Evolutionary conservation across 2,329 filamentous ascomycete species (phyloP).

Genomic region (Colletotrichum lini): DNA sequence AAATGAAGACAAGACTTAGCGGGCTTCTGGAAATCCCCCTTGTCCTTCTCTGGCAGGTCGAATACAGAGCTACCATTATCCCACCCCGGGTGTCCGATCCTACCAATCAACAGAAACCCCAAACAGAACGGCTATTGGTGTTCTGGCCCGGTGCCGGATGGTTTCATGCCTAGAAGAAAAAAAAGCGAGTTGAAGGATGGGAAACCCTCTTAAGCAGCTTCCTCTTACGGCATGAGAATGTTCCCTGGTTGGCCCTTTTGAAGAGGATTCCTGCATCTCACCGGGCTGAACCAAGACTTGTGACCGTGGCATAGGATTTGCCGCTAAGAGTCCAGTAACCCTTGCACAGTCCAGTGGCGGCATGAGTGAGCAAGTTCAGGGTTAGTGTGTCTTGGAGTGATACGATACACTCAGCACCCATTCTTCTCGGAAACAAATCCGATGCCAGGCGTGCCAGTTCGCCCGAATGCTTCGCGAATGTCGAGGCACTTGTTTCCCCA

Average conservation of each 20-base stretch:
- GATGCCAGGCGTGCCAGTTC: background rate
- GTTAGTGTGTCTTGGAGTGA: background rate
- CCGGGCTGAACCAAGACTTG: slow-evolving; percentile 7
- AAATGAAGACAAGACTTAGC: background rate
- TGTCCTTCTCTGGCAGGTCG: slow-evolving; percentile 13
- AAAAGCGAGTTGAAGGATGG: slow-evolving; percentile 17
- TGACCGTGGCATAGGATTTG: slow-evolving; percentile 20
- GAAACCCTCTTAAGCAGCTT: slow-evolving; percentile 5
- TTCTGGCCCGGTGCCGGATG: too few relatives aligned
- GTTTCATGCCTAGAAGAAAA: background rate
- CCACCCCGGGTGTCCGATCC: slow-evolving; percentile 10
- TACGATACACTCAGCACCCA: background rate
- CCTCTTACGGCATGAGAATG: slow-evolving; percentile 5
- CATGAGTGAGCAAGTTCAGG: background rate
- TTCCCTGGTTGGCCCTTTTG: background rate
- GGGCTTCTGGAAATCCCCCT: background rate
- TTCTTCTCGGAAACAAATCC: background rate
- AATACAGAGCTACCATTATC: background rate
- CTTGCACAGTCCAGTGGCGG: background rate
- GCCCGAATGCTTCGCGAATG: background rate
- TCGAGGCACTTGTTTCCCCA: background rate
- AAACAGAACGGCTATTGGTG: too few relatives aligned
- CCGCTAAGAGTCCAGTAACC: slow-evolving; percentile 17
- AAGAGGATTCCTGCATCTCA: background rate
- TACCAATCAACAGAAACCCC: background rate